A percentile compares a stretch with the other conserved stretches of the same genome.
phyloP scores from a whole-genome alignment of 345 rosid genomes.

The Orychophragmus violaceus region DNA sequence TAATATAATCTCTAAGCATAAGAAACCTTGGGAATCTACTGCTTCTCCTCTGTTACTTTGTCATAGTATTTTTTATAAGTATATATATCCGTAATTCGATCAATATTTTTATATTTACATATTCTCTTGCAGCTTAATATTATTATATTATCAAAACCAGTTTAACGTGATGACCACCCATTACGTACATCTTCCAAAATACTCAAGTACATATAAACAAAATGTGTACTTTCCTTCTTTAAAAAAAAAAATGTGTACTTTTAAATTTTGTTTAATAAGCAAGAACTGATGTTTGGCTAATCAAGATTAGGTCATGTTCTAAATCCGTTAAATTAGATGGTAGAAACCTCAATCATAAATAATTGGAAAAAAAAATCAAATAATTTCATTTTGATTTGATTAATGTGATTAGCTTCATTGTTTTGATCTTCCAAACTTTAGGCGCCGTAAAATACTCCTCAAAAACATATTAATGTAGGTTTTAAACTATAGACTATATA shows the following conservation, averaged over 20 bases:
- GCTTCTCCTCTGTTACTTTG: not conserved
- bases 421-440: not conserved
- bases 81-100: not conserved
- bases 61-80: not conserved
- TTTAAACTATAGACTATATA: not conserved
- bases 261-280: not conserved
- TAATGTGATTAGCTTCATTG: not conserved
- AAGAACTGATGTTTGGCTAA: not conserved
- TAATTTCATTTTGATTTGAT: not conserved
- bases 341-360: not conserved
- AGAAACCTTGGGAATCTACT: not conserved
- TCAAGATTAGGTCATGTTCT: too few relatives aligned
- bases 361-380: not conserved
- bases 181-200: not conserved
- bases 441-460: not conserved
- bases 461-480: not conserved
- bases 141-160: not conserved
- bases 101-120: not conserved
- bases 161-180: constrained; percentile 13
- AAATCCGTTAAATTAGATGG: too few relatives aligned
- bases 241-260: not conserved
- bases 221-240: not conserved
- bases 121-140: constrained; percentile 2
- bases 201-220: not conserved
- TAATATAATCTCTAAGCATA: not conserved